phyloP scores from a whole-genome alignment of 176 grass and related monocot species.

The Raddia distichophylla region DNA sequence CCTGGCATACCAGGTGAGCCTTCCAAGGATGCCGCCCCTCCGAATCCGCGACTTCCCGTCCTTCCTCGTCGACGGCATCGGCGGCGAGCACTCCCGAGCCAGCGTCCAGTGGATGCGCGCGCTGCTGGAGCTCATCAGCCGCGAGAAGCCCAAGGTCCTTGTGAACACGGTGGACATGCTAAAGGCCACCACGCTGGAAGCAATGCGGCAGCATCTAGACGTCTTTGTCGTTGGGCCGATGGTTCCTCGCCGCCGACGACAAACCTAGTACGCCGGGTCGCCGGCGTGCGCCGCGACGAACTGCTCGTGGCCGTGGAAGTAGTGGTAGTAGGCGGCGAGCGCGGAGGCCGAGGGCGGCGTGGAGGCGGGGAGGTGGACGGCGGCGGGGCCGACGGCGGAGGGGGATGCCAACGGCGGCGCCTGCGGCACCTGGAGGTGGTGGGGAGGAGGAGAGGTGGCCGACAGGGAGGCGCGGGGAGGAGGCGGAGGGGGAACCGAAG shows the following conservation, averaged over 20 bases:
- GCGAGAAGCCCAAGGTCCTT: conserved; percentile 28
- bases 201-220: conserved; percentile 4
- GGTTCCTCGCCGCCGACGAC: conserved; percentile 7
- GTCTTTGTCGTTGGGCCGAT: conserved; percentile 32
- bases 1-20: neutral
- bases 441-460: too few species aligned
- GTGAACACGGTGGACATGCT: conserved; percentile 44
- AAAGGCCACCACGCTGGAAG: conserved; percentile 16
- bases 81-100: neutral
- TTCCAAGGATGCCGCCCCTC: conserved; percentile 39
- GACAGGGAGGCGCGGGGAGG: too few species aligned
- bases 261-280: too few species aligned
- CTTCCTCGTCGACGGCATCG: neutral
- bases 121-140: neutral
- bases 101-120: neutral
- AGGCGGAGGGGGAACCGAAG: too few species aligned
- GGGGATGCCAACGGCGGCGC: too few species aligned
- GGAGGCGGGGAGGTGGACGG: too few species aligned
- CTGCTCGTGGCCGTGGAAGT: too few species aligned
- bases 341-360: too few species aligned
- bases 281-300: too few species aligned
- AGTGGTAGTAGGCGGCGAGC: too few species aligned
- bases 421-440: too few species aligned
- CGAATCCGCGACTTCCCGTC: conserved; percentile 43
- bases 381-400: too few species aligned